Base-by-base conservation (phyloP, 306 rosid species). In the Trichosanthes cucumerina region DNA sequence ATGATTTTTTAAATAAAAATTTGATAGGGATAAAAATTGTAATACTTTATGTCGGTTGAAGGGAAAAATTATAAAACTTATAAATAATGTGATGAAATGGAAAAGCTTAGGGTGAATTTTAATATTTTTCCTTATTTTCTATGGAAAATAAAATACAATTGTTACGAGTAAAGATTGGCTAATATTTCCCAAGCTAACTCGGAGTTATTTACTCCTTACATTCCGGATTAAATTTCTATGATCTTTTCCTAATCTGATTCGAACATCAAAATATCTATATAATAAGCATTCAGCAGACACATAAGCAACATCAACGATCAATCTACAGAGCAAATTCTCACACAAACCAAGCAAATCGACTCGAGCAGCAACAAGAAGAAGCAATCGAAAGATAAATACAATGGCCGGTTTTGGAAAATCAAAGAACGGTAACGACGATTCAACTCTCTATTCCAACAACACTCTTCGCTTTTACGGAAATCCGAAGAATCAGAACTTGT, bases 381-480 rank as follows among this genome's bases (percentile, higher is more conserved):
- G 15, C 18, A 6, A 33, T 14, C 21, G 26, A 16, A 31, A 73
- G 9, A 34, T 18, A 39, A 39, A 39, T 39, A 0, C 7, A 19
- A 39, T 39, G 44, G 44, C 44, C 4, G 33, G 0, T 4, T 66
- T n/a, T 19, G 28, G 16, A 75, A 33, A 26, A 9, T 18, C 44
- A 53, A 13, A 31, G 26, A 54, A 54, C 8, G 12, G 0, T 3
- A 9, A 1, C 63, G 15, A 24, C n/a, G 59, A 15, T 26, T 6
- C 14, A 8, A 1, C 62, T 31, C 80, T 74, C 9, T 89, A 90
- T 38, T 72, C 23, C 2, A 87, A 81, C 10, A 84, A 85, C 16
- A 47, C 33, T 2, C 85, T 90, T 38, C 88, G 89, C 23, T 89
- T 82, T 63, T 87, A 43, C 24, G 86, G 88, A 21, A n/a, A 62